A percentile compares a stretch with the other conserved stretches of the same genome.
phyloP scores from a whole-genome alignment of 306 rosid species.

The Datisca glomerata region DNA sequence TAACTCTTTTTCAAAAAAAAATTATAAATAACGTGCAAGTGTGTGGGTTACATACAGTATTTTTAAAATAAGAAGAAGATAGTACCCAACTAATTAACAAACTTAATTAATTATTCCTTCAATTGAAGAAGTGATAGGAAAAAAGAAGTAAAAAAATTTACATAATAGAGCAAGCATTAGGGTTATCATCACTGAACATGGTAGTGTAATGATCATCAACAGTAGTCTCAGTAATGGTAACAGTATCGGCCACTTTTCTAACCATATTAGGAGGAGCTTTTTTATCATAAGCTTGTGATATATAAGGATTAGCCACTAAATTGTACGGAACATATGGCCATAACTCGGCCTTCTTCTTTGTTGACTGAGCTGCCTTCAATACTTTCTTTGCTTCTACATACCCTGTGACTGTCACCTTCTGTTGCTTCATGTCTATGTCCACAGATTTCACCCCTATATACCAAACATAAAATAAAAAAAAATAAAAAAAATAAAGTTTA shows the following conservation, averaged over 20 bases:
- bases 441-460: constrained; percentile 67
- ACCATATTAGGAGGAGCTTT: constrained; percentile 98
- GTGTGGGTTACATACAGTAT: neutral
- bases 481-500: neutral
- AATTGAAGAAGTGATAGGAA: neutral
- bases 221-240: constrained; percentile 36
- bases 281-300: constrained; percentile 79
- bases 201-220: constrained; percentile 39
- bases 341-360: constrained; percentile 84
- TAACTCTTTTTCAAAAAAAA: no score
- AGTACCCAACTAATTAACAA: neutral
- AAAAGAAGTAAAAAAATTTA: constrained; percentile 5
- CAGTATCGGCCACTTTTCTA: constrained; percentile 44
- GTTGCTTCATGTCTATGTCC: constrained; percentile 82
- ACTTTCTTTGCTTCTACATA: constrained; percentile 85
- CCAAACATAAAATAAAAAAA: neutral
- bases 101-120: neutral
- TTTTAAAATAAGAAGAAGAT: no score
- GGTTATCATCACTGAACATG: constrained; percentile 83
- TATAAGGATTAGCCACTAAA: constrained; percentile 67
- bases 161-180: constrained; percentile 79
- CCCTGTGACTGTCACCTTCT: constrained; percentile 86
- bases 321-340: constrained; percentile 93
- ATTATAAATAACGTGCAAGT: neutral
- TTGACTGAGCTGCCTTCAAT: constrained; percentile 79